Evolutionary conservation across 2,329 filamentous ascomycete species (phyloP).

Genomic region (Diplodia sapinea): DNA sequence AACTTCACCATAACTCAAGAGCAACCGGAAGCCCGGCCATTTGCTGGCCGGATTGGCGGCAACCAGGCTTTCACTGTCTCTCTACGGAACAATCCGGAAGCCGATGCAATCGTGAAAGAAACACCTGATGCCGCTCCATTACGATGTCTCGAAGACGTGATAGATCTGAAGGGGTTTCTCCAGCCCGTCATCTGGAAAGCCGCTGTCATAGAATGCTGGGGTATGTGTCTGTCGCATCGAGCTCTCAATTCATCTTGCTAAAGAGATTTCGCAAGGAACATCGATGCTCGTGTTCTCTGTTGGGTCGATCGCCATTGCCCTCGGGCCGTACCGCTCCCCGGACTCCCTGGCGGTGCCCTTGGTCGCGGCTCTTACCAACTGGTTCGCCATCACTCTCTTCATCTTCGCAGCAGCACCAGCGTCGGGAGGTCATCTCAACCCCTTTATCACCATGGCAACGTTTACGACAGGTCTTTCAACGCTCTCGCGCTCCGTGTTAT

Average conservation of each 20-base stretch:
- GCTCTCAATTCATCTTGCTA: too few species aligned
- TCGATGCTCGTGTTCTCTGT: not conserved
- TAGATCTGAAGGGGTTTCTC: not conserved
- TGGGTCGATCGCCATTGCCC: not conserved
- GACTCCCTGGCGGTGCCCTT: not conserved
- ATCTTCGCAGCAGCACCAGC: conserved; percentile 58
- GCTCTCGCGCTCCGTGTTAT: conserved; percentile 56
- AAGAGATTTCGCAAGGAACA: too few species aligned
- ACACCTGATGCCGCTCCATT: not conserved
- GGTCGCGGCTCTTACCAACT: conserved; percentile 38
- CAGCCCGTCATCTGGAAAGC: conserved; percentile 2
- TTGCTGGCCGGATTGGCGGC: conserved; percentile 1
- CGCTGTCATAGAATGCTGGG: not conserved
- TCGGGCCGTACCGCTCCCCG: not conserved
- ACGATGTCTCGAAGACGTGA: not conserved
- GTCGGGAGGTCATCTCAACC: conserved; percentile 59
- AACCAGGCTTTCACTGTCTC: not conserved
- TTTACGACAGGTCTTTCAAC: conserved; percentile 59
- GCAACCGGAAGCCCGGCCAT: not conserved
- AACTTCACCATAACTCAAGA: not conserved
- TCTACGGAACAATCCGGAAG: not conserved
- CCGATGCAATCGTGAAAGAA: not conserved
- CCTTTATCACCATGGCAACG: conserved; percentile 60
- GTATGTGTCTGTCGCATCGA: not conserved
- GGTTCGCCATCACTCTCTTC: conserved; percentile 53